These are phyloP conservation scores for Cladobotryum mycophilum DNA, from an alignment of 2,329 filamentous ascomycete species.

Conservation along the genomic window DNA sequence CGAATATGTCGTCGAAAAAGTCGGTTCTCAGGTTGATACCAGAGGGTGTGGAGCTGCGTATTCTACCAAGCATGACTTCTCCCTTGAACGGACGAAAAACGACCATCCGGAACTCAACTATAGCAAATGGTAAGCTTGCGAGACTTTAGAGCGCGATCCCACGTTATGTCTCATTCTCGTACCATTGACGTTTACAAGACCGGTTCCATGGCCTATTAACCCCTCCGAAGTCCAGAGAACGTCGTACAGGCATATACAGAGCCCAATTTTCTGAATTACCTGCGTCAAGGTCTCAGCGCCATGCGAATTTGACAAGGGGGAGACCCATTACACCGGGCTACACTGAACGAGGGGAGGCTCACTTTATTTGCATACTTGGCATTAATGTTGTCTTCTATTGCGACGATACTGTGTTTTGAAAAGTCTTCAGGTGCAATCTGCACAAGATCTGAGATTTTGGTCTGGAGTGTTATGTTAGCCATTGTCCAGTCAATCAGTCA, in stretches of 20 bases:
- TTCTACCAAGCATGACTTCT: conserved; percentile 81
- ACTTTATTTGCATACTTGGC: conserved; percentile 93
- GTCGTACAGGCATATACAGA: conserved; percentile 92
- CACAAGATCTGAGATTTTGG: conserved; percentile 88
- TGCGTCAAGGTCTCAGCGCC: conserved; percentile 24
- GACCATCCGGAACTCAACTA: conserved; percentile 86
- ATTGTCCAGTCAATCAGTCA: conserved; percentile 3
- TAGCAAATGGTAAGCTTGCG: conserved; percentile 8
- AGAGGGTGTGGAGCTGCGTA: conserved; percentile 64
- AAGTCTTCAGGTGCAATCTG: conserved; percentile 89
- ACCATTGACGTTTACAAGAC: conserved; percentile 92
- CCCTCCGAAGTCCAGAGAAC: conserved; percentile 85
- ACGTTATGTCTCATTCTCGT: conserved; percentile 18
- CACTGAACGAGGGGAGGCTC: background rate
- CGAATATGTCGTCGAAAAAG: conserved; percentile 90
- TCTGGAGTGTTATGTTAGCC: conserved; percentile 44
- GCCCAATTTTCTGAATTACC: conserved; percentile 87
- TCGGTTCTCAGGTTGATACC: conserved; percentile 78
- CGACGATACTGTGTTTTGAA: conserved; percentile 70
- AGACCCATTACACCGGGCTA: background rate
- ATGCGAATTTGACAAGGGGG: background rate
- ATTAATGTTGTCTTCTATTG: conserved; percentile 96
- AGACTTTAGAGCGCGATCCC: background rate
- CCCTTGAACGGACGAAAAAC: conserved; percentile 96
- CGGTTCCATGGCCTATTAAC: conserved; percentile 85